Conservation (phyloP, 129 eudicot genomes). For the Sambucus nigra region DNA sequence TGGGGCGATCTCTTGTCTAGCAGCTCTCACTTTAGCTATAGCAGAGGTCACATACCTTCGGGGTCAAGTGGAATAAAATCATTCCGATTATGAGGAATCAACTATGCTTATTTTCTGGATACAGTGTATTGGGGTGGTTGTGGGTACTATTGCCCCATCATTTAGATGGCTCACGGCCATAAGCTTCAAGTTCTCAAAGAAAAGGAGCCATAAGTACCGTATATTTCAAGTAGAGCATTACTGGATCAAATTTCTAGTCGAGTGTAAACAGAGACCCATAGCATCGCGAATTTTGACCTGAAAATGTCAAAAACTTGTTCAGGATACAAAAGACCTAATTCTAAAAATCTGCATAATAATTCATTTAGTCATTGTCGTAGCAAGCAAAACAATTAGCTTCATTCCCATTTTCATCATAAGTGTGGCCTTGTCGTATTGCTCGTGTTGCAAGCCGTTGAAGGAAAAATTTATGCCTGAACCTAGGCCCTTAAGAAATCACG, state of each 20-base stretch:
- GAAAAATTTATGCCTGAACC: background rate
- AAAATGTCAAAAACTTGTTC: constrained; percentile 1
- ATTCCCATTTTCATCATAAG: background rate
- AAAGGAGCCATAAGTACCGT: background rate
- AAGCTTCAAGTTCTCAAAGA: constrained; percentile 2
- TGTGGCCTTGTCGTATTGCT: background rate
- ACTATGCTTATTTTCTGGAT: background rate
- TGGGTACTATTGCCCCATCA: background rate
- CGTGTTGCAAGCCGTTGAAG: constrained; percentile 12
- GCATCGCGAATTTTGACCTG: background rate
- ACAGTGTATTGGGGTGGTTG: background rate
- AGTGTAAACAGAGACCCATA: background rate
- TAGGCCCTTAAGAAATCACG: background rate
- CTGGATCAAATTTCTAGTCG: background rate
- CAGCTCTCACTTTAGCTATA: background rate
- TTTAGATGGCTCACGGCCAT: background rate
- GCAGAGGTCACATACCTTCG: background rate
- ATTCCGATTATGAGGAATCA: background rate
- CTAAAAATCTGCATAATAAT: background rate
- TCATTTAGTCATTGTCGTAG: constrained; percentile 5
- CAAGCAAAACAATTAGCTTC: background rate
- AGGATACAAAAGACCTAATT: background rate
- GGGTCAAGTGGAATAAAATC: background rate
- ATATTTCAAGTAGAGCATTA: background rate
- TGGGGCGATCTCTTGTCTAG: background rate